These are phyloP conservation scores for Termitomyces sp. DNA, from an alignment of 768 basidiomycete genomes.

Conservation along the genomic window DNA sequence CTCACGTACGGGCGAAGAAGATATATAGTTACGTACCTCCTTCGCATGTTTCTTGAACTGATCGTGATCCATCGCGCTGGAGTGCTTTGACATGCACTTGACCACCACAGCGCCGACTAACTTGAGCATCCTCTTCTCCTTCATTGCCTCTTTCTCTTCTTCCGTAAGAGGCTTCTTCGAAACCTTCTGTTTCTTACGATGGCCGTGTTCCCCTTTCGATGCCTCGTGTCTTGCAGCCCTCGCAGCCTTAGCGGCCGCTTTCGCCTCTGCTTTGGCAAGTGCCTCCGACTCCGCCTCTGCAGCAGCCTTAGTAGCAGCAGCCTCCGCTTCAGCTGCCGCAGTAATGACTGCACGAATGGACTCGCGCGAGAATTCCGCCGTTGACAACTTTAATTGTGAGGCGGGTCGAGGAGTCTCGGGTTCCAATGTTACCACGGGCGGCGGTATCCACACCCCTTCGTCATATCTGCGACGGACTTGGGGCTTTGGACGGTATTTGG, in stretches of 20 bases:
- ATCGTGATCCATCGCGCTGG: conserved; percentile 70
- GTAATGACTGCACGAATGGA: conserved; percentile 36
- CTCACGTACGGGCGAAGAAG: neutral
- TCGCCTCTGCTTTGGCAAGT: conserved; percentile 26
- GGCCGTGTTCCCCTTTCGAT: conserved; percentile 22
- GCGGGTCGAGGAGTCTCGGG: neutral
- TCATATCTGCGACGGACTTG: neutral
- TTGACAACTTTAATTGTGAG: neutral
- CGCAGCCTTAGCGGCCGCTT: conserved; percentile 22
- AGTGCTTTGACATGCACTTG: conserved; percentile 88
- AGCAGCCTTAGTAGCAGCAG: conserved; percentile 32
- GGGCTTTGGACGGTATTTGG: conserved; percentile 6
- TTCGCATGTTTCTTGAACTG: conserved; percentile 94
- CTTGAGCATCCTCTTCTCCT: conserved; percentile 82
- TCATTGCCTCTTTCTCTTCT: conserved; percentile 63
- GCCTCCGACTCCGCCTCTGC: conserved; percentile 30
- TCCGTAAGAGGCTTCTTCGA: conserved; percentile 43
- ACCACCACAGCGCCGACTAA: conserved; percentile 90
- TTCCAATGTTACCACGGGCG: neutral
- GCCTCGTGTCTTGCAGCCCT: conserved; percentile 20
- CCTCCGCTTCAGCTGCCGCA: conserved; percentile 29
- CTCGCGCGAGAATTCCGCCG: conserved; percentile 20
- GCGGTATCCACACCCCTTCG: neutral
- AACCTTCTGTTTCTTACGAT: conserved; percentile 35
- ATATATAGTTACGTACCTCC: conserved; percentile 75